Evolutionary conservation across 208 protist genomes (phyloP), one percentile per base, ranked within the genome.

Genomic region (Crithidia expoeki): DNA sequence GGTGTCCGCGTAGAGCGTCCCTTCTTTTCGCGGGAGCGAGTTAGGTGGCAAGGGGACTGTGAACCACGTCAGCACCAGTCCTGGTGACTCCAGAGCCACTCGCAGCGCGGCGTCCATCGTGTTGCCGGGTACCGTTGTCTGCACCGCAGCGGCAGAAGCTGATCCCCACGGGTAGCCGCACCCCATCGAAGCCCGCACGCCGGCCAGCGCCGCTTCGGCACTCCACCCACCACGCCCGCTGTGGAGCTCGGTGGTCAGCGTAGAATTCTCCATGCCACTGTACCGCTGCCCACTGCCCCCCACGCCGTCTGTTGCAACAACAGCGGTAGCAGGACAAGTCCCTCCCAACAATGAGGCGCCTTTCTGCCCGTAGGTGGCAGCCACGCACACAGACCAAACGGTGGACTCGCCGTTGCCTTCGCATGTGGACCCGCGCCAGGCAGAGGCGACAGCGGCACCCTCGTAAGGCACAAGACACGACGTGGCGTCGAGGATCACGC

Each of bases 31-130:
- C 11, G 61, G 61, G 10, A 30, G 27, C 2, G 51, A 68, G 49
- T 21, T 46, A 6, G 46, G 25, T 5, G 66, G 66, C 17, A 68
- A 47, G 51, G 68, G 77, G 21, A 86, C 59, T 14, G 85, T 47
- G 25, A 76, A 64, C 81, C 86, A 92, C 53, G 82, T 68, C 49
- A 92, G 49, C 68, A 81, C 81, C 40, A 92, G 67, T 17, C 84
- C 86, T 6, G 76, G 71, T 2, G 80, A 52, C 52, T 47, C 28
- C 27, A 25, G 53, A 12, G 68, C 60, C 30, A 78, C 44, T 32
- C 34, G 33, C 33, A 55, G 36, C 40, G 72, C 72, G 38, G 65
- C 40, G 47, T 80, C 75, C 34, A 74, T 70, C 27, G 69, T 56
- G 12, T 38, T 34, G 27, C 75, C 56, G 4, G 60, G 27, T 16